Evolutionary conservation across 805 yeast genomes (phyloP), one percentile per base, ranked within the genome.

Genomic region (Pichia manshurica): DNA sequence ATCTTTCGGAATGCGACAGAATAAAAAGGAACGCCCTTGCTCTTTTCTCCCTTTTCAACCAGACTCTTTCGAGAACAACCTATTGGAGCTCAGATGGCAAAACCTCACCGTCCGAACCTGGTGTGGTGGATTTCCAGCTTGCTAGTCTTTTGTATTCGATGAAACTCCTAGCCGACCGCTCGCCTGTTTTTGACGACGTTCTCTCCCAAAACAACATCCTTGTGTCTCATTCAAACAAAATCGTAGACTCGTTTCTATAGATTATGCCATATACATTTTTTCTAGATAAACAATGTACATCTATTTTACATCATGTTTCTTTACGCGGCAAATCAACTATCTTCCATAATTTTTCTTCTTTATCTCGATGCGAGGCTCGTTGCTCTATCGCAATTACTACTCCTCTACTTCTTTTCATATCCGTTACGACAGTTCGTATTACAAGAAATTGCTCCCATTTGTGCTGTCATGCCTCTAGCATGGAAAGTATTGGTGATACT

Each of bases 51-150:
- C 31, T 35, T 2, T 29, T 47, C 2, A 40, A 42, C 19, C 16
- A 16, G 2, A 19, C 29, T 3, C 35, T 47, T 3, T n/a, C 19
- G 16, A 16, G 16, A 12, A 15, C 43, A 5, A 19, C 10, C 3
- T 39, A n/a, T 21, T 39, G 44, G 41, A 31, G 31, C 17, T 20
- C 39, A 15, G 19, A 36, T 28, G 41, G 31, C 1, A 7, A 8
- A 25, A 25, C 29, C 10, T 10, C 29, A 25, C 10, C 29, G 29
- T n/a, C n/a, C n/a, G 29, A 8, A 7, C 35, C 53, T 10, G 32
- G 34, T 17, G 23, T 53, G 3, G 37, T 55, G n/a, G 59, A 55
- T 49, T 39, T 50, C 21, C 55, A 55, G 38, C 34, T 55, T 16
- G 57, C 59, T 3, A 39, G 53, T 35, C 48, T 34, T 10, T 17